A percentile compares a stretch with the other conserved stretches of the same genome.
These are phyloP conservation scores for Mucor sp. DNA, from an alignment of 371 early-diverging fungal genomes.

Conservation along the genomic window DNA sequence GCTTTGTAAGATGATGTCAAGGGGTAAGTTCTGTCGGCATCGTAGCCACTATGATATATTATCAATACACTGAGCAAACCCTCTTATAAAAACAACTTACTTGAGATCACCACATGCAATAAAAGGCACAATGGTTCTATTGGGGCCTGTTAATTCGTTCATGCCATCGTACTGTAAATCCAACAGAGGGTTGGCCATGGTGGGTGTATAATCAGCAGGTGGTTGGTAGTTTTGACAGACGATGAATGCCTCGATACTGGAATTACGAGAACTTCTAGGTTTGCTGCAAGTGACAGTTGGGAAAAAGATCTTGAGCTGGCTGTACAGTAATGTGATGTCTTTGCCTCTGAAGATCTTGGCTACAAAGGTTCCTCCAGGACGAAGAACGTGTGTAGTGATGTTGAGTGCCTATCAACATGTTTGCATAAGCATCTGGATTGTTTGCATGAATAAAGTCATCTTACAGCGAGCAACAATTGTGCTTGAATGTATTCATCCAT, in stretches of 20 bases:
- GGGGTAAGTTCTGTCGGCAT: slow-evolving; percentile 84
- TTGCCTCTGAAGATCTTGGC: slow-evolving; percentile 97
- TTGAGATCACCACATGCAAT: slow-evolving; percentile 90
- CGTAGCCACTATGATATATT: slow-evolving; percentile 63
- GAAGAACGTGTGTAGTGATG: slow-evolving; percentile 91
- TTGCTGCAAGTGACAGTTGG: slow-evolving; percentile 87
- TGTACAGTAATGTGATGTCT: slow-evolving; percentile 87
- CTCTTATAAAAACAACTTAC: slow-evolving; percentile 29
- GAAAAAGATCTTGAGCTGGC: slow-evolving; percentile 94
- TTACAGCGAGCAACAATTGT: slow-evolving; percentile 87
- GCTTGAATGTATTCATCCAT: slow-evolving; percentile 99
- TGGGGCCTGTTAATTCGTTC: slow-evolving; percentile 71
- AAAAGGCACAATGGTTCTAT: slow-evolving; percentile 87
- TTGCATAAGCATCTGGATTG: neutral
- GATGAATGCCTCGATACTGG: slow-evolving; percentile 93
- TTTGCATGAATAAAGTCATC: neutral
- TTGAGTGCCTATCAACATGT: slow-evolving; percentile 73
- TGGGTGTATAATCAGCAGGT: slow-evolving; percentile 82
- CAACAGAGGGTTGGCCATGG: slow-evolving; percentile 86
- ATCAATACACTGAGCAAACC: neutral
- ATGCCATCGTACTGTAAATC: slow-evolving; percentile 69
- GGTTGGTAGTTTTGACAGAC: slow-evolving; percentile 90
- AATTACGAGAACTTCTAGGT: slow-evolving; percentile 93
- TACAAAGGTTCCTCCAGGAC: slow-evolving; percentile 91
- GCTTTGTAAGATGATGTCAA: slow-evolving; percentile 62